phyloP scores from a whole-genome alignment of 164 flowering plant species.

The Taxillus chinensis region DNA sequence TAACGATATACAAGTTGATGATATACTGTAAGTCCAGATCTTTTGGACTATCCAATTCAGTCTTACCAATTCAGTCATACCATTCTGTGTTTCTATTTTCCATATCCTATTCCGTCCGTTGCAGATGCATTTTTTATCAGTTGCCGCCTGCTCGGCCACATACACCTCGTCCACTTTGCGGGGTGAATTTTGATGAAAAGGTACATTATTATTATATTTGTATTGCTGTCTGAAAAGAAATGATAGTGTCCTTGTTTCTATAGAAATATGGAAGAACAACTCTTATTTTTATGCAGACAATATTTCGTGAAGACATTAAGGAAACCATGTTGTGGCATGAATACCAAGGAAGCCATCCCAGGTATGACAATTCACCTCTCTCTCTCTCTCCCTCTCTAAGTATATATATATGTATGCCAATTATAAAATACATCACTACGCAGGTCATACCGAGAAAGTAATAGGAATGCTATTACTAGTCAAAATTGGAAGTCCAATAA shows the following conservation, averaged over 20 bases:
- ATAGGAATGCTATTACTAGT: no score
- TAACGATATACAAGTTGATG: neutral
- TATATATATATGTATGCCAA: no score
- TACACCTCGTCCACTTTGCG: conserved; percentile 14
- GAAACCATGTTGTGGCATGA: conserved; percentile 31
- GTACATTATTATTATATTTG: conserved; percentile 1
- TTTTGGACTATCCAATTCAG: no score
- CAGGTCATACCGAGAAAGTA: no score
- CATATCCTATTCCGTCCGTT: neutral
- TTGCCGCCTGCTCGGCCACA: conserved; percentile 7
- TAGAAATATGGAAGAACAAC: no score
- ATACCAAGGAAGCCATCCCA: conserved; percentile 5
- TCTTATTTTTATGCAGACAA: conserved; percentile 14
- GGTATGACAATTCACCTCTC: neutral
- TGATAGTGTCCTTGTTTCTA: neutral
- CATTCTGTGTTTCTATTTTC: no score
- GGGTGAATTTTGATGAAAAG: conserved; percentile 13
- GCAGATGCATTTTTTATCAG: conserved; percentile 22
- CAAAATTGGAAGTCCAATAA: no score
- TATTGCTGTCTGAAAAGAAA: neutral
- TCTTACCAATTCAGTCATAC: no score
- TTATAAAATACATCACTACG: no score
- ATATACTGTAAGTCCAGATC: neutral
- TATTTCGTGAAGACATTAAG: conserved; percentile 14
- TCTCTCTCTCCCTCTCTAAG: no score